Conservation (phyloP, 2,329 filamentous ascomycete genomes). For the Albophoma yamanashiensis region DNA sequence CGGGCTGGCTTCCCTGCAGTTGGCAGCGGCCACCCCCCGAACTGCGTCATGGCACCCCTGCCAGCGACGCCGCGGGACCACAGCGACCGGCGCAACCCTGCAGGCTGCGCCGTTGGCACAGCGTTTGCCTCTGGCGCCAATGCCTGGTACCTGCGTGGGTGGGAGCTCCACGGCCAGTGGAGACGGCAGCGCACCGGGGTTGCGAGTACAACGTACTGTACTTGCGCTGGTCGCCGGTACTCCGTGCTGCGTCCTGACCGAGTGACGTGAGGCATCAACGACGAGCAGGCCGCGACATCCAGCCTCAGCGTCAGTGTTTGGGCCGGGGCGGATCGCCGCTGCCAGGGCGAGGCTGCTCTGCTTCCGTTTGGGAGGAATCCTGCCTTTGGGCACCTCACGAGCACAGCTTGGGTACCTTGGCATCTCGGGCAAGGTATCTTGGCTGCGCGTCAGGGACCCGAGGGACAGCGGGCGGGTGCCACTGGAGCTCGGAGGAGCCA, state of each 20-base stretch:
- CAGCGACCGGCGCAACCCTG: not conserved
- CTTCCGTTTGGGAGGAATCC: not conserved
- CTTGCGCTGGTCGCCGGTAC: too few relatives aligned
- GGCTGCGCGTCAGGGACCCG: not conserved
- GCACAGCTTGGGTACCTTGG: not conserved
- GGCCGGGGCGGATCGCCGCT: not conserved
- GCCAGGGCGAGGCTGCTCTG: not conserved
- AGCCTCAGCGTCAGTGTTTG: not conserved
- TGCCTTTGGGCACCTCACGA: not conserved
- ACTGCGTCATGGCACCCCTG: not conserved
- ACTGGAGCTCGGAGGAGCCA: not conserved
- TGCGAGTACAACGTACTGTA: too few relatives aligned
- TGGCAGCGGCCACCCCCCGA: not conserved
- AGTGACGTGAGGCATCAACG: not conserved
- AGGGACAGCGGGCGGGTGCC: not conserved
- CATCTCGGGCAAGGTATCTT: not conserved
- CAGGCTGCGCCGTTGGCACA: not conserved
- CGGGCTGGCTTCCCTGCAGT: not conserved
- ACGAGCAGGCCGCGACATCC: not conserved
- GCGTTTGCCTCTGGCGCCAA: not conserved
- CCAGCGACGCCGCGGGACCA: not conserved
- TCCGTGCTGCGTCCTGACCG: not conserved
- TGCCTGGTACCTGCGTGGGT: not conserved
- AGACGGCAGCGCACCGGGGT: not conserved
- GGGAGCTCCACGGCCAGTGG: not conserved